Base-by-base conservation (phyloP, 805 yeast genomes). In the Metschnikowia hibisci region DNA sequence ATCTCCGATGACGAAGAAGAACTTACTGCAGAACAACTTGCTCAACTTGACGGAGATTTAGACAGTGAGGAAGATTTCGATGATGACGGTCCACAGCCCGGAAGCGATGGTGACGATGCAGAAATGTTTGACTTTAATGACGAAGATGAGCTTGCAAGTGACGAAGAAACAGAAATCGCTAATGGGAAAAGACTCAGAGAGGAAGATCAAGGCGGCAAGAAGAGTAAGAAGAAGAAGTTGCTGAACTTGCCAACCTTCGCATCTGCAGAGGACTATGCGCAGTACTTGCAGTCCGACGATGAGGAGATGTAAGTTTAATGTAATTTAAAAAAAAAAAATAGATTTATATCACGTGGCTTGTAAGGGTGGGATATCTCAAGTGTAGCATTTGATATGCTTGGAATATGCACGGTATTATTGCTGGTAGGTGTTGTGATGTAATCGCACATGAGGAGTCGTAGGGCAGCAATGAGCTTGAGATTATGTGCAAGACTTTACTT, bases 221-320 rank as follows among this genome's bases (percentile, higher is more conserved):
- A 67, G 50, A 53, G 72, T 14, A 80, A 77, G 69, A 79, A 72
- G 58, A 64, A 71, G 35, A 81, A 77, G 61, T 67, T 85, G 56
- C 81, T 77, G 57, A 79, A 75, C 36, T 69, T 90, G 47, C 97
- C 97, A 16, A 73, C 81, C 15, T 90, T 88, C 68, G 97, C 96
- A 1, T 82, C 89, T 35, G 95, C 82, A 8, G 96, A 86, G 32
- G 96, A 86, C 48, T 89, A 88, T 60, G 82, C 91, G 22, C 73
- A 86, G 58, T 82, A 81, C 53, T 66, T 86, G 61, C 73, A 73
- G 23, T 81, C 85, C 12, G 86, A 82, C 23, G 85, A 79, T 40
- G 86, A 81, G 34, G 39, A 43, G 9, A 9, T 32, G 13, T 37
- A 34, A 15, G 16, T 8, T 16, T 20, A 9, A 18, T 22, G 30